Base-by-base conservation (phyloP, 345 rosid species). In the Anacardium occidentale region DNA sequence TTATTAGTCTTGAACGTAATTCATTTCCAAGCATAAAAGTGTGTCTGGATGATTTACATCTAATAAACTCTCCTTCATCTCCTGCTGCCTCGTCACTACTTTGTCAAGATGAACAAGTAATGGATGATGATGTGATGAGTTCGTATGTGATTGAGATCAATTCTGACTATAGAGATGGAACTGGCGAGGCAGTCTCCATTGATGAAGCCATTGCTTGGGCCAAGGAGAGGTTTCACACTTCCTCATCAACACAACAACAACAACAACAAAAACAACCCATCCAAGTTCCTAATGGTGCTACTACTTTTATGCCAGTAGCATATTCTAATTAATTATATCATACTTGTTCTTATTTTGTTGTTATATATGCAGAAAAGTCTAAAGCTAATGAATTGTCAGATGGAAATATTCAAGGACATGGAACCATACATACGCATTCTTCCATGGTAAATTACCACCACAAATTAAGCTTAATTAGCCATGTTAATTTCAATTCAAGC, bases 141-240 rank as follows among this genome's bases (percentile, higher is more conserved):
- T 88, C 99, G 51, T 95, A 87, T 48, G 97, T 95, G 10, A 92
- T 92, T 12, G 99, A 95, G 76, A 89, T 92, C 73, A 90, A 84
- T 79, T 83, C 93, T 32, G 87, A 88, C 42, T 50, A 65, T 15
- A 77, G 76, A 71, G 89, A 83, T 42, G 85, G 82, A 18, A 59
- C 70, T 0, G 76, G 82, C 0, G 95, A 83, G 80, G 86, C 88
- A 8, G 85, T 83, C 62, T 84, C 83, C 10, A 79, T 83, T 54
- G 93, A 91, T 67, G 94, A 85, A 75, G 88, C 93, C 13, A 84
- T 90, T 15, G 92, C 91, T 0, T 87, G 94, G 94, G 91, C 90
- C 6, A 89, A 82, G 75, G 90, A 89, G 82, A 86, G 78, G 70
- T 86, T 77, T 63, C 85, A 76, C 12, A 71, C 50, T 56, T 75